Evolutionary conservation across 495 filamentous ascomycete species (phyloP).

Genomic region (Hypoxylon subgilvum): DNA sequence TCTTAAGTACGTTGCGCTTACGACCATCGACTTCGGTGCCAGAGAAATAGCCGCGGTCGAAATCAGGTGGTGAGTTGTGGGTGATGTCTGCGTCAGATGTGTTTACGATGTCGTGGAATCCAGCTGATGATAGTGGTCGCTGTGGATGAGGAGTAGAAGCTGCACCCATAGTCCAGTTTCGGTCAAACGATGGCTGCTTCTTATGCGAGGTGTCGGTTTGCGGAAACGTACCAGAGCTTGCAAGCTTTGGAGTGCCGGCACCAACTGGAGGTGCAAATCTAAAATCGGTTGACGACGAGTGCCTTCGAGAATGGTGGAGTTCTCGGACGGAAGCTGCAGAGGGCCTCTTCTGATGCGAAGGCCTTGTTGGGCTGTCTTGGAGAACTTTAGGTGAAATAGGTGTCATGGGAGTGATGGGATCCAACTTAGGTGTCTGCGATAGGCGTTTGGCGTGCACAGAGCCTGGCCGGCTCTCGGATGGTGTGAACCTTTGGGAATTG

Average conservation of each 20-base stretch:
- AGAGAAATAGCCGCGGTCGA: slow-evolving; percentile 94
- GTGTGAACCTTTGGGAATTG: slow-evolving; percentile 71
- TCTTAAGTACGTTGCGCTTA: slow-evolving; percentile 77
- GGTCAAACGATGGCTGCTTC: slow-evolving; percentile 87
- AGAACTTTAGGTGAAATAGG: slow-evolving; percentile 53
- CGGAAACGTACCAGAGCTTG: slow-evolving; percentile 43
- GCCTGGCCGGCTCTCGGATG: slow-evolving; percentile 45
- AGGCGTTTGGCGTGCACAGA: slow-evolving; percentile 51
- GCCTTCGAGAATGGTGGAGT: slow-evolving; percentile 82
- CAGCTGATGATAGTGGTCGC: slow-evolving; percentile 55
- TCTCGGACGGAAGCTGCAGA: slow-evolving; percentile 87
- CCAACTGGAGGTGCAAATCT: slow-evolving; percentile 44
- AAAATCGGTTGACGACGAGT: slow-evolving; percentile 86
- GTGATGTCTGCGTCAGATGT: slow-evolving; percentile 40
- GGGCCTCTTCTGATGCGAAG: slow-evolving; percentile 57
- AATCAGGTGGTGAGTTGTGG: slow-evolving; percentile 58
- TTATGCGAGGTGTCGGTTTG: slow-evolving; percentile 60
- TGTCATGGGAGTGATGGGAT: slow-evolving; percentile 45
- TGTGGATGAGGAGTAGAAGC: slow-evolving; percentile 45
- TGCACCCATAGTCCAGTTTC: slow-evolving; percentile 81
- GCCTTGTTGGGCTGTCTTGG: slow-evolving; percentile 62
- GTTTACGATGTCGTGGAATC: slow-evolving; percentile 47
- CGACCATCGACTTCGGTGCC: slow-evolving; percentile 81
- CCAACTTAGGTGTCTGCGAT: slow-evolving; percentile 53
- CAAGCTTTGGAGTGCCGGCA: slow-evolving; percentile 45